Conservation (phyloP, 768 basidiomycete species). For the Russula virescens region DNA sequence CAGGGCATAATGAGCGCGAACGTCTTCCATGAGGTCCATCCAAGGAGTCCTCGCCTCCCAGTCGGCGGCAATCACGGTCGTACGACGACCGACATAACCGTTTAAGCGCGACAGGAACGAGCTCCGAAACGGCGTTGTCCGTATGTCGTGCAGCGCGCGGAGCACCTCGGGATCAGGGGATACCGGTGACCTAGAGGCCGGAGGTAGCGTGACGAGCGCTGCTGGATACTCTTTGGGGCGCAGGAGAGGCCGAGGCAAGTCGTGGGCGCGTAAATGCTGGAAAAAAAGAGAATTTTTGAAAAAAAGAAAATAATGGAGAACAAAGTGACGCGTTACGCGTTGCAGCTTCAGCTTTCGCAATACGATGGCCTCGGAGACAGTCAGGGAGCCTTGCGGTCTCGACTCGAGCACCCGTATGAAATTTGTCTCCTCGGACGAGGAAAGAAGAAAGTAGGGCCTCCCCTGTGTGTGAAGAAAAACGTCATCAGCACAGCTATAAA, state of each 20-base stretch:
- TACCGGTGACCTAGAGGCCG: slow-evolving; percentile 27
- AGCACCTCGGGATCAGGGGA: slow-evolving; percentile 34
- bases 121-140: slow-evolving; percentile 55
- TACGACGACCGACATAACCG: slow-evolving; percentile 34
- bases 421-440: slow-evolving; percentile 9
- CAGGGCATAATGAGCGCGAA: slow-evolving; percentile 57
- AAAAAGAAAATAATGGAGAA: too few relatives aligned
- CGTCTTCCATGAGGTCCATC: slow-evolving; percentile 70
- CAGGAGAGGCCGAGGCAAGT: slow-evolving; percentile 18
- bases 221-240: slow-evolving; percentile 9
- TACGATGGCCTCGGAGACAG: slow-evolving; percentile 18
- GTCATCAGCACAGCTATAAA: neutral
- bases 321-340: slow-evolving; percentile 3
- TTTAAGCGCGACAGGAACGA: slow-evolving; percentile 65
- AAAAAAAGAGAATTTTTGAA: neutral
- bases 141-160: slow-evolving; percentile 49
- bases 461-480: neutral
- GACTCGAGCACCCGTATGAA: slow-evolving; percentile 12
- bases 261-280: slow-evolving; percentile 26
- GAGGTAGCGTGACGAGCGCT: slow-evolving; percentile 35
- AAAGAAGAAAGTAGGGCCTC: slow-evolving; percentile 21
- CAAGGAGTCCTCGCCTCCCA: slow-evolving; percentile 70
- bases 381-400: slow-evolving; percentile 2
- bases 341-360: slow-evolving; percentile 25
- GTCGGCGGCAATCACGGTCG: slow-evolving; percentile 51